Conservation (phyloP, 208 protist species). For the Kentomonas sorsogonicus region DNA sequence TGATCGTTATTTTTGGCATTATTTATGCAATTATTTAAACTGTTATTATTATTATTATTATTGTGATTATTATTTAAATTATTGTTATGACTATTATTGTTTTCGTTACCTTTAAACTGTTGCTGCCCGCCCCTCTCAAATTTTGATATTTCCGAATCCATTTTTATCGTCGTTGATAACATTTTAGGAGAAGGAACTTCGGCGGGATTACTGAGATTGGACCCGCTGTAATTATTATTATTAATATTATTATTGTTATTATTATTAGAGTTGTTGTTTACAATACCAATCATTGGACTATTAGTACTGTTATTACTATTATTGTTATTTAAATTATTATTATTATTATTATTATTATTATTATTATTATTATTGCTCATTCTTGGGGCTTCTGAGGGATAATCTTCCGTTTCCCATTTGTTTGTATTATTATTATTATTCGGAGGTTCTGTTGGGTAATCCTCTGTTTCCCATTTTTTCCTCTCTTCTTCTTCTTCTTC, state of each 20-base stretch:
- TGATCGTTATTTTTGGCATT: not conserved
- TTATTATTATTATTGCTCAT: constrained; percentile 3
- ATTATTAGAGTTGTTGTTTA: too few relatives aligned
- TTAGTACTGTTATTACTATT: constrained; percentile 4
- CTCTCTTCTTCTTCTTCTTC: not conserved
- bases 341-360: constrained; percentile 5
- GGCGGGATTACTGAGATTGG: too few relatives aligned
- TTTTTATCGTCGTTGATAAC: too few relatives aligned
- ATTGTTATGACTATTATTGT: constrained; percentile 3
- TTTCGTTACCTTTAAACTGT: too few relatives aligned
- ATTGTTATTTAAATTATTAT: constrained; percentile 1
- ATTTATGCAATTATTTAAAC: too few relatives aligned
- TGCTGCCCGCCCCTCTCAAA: too few relatives aligned
- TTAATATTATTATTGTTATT: too few relatives aligned
- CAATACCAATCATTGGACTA: too few relatives aligned
- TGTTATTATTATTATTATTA: constrained; percentile 4
- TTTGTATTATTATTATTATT: constrained; percentile 3
- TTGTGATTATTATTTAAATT: not conserved
- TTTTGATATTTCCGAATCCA: too few relatives aligned
- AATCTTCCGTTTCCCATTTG: not conserved
- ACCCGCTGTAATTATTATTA: too few relatives aligned
- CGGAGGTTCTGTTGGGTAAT: not conserved
- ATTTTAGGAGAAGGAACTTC: too few relatives aligned
- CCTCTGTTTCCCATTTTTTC: not conserved
- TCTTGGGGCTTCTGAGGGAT: not conserved